Base-by-base conservation (phyloP, 768 basidiomycete species). In the Russula abietina region DNA sequence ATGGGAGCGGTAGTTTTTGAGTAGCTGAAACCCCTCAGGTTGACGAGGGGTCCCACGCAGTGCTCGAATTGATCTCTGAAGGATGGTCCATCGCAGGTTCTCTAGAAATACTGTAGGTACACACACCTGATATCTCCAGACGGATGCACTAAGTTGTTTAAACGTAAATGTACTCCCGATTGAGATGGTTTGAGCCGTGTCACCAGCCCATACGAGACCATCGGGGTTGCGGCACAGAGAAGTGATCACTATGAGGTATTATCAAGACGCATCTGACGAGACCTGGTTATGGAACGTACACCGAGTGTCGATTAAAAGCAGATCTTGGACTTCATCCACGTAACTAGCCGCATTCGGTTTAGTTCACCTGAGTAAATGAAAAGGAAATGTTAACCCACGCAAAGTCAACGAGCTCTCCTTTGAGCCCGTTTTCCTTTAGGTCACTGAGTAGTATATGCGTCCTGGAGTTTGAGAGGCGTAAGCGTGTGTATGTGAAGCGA, bases 191-290 rank as follows among this genome's bases (percentile, higher is more conserved):
- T n/a, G n/a, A n/a, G n/a, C n/a, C n/a, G n/a, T n/a, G n/a, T n/a
- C n/a, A n/a, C n/a, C n/a, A n/a, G n/a, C 88, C 86, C 87, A 89
- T 65, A 90, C 86, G 22, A 89, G 72, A 0, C 88, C 88, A 55
- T 87, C 75, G 0, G 81, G 79, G 67, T 89, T 89, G 12, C 72
- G 71, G 64, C 86, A 89, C 22, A 90, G 69, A 0, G 76, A 75
- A 32, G 86, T 75, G 45, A 90, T 71, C 4, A 90, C 88, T 89
- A 60, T 10, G 39, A 9, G 11, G 16, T 22, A 3, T n/a, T n/a
- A 33, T 43, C 9, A 63, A 28, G 41, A 12, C 12, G 36, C 19
- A 3, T 19, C 38, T 2, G 43, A 9, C 38, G 16, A 51, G 14
- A 8, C 2, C 17, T n/a, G 1, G 48, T 26, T 28, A 24, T 43